These are phyloP conservation scores for Megacollybia platyphylla DNA, from an alignment of 1,284 basidiomycete species.

Conservation along the genomic window DNA sequence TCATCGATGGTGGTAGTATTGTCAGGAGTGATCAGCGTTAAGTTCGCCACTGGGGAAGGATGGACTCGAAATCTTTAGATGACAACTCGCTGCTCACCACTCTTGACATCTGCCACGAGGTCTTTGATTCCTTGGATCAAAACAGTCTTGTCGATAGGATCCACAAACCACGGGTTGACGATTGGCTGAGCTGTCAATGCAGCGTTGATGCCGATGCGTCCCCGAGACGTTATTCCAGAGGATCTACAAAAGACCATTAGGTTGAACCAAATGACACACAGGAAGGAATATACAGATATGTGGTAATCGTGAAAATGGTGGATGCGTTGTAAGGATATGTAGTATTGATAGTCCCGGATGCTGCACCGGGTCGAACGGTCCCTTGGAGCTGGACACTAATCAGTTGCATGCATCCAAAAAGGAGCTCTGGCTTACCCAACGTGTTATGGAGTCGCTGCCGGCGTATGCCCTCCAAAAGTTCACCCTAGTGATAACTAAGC, in stretches of 20 bases:
- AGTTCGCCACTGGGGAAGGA: constrained; percentile 23
- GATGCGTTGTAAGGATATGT: constrained; percentile 37
- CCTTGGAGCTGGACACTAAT: constrained; percentile 34
- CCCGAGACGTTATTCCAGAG: constrained; percentile 46
- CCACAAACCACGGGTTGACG: constrained; percentile 44
- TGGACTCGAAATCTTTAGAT: not conserved
- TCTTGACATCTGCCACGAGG: constrained; percentile 24
- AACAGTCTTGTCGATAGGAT: constrained; percentile 39
- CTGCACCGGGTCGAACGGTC: constrained; percentile 51
- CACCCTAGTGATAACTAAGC: constrained; percentile 18
- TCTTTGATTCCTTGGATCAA: constrained; percentile 38
- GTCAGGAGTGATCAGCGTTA: constrained; percentile 48
- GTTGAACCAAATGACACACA: constrained; percentile 1
- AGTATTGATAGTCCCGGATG: constrained; percentile 28
- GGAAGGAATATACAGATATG: constrained; percentile 28
- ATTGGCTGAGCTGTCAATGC: constrained; percentile 33
- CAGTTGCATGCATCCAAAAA: not conserved
- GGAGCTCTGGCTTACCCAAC: constrained; percentile 24
- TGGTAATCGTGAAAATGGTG: constrained; percentile 49
- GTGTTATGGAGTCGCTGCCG: constrained; percentile 31
- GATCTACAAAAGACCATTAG: constrained; percentile 19
- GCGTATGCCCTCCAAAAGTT: constrained; percentile 52
- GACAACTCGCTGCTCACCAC: constrained; percentile 17
- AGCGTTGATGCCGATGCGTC: constrained; percentile 46
- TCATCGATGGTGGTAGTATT: constrained; percentile 35